Base-by-base conservation (phyloP, 495 filamentous ascomycete genomes). In the Aspergillus wentii region DNA sequence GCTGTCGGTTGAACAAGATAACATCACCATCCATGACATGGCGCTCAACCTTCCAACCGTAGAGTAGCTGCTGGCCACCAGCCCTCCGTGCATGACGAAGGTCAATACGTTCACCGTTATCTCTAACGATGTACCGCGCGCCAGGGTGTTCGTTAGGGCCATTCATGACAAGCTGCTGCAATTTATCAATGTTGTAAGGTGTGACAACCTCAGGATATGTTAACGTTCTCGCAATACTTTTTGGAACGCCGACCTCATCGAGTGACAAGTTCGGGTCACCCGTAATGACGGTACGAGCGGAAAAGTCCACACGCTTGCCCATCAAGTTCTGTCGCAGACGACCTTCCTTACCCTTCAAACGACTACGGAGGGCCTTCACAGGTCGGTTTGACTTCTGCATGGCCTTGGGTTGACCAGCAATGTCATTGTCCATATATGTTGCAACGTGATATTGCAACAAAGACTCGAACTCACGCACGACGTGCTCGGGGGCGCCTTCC, bases 281-380 rank as follows among this genome's bases (percentile, higher is more conserved):
- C 38, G 92, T 98, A 56, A 97, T 98, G 62, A 99, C 92, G 18
- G 92, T 99, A 81, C 92, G 94, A 13, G 92, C 94, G 1, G 92
- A 99, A 61, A 99, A 99, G 54, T 99, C 92, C 21, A 99, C 92
- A 75, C 92, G 92, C 65, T 99, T 99, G 27, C 92, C 92, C 92
- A 98, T 98, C 69, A 97, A 74, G 56, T 97, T 99, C 51, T 94
- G 92, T 61, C 92, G 86, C 11, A 99, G 73, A 66, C 92, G 87
- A 52, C 92, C 92, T 61, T 99, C 92, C 56, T 99, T 99, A 39
- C 94, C 92, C 74, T 99, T 99, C 49, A 99, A 66, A 67, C 92
- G 88, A 43, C 86, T 89, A 35, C 92, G 87, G 48, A 99, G 90
- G 17, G 89, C 85, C 68, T 99, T 99, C 43, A 99, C 85, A 0